Percentiles rank a stretch among this genome's conserved stretches.
Evolutionary conservation across 176 grass and related monocot genomes (phyloP).

Genomic region (Phoenix dactylifera): DNA sequence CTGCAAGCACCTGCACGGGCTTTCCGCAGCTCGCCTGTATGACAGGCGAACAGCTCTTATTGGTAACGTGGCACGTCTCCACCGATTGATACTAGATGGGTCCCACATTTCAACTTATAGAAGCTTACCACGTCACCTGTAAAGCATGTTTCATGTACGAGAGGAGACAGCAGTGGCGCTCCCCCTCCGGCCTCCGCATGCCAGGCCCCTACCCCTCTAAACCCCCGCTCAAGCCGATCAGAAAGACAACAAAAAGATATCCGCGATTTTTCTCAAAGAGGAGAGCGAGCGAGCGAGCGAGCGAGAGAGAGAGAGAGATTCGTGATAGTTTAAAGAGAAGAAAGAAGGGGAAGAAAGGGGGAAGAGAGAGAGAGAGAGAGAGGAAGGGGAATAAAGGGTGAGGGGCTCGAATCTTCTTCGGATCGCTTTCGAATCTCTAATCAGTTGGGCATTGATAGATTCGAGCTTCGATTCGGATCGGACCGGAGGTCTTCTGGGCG

Average conservation of each 20-base stretch:
- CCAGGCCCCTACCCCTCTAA: no score
- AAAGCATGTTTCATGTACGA: no score
- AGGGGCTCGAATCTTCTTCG: slow-evolving; percentile 22
- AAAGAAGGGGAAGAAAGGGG: not conserved
- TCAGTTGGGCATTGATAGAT: not conserved
- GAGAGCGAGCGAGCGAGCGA: slow-evolving; percentile 10
- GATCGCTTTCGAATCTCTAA: slow-evolving; percentile 17
- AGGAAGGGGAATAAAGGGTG: slow-evolving; percentile 10
- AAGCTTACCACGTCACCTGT: no score
- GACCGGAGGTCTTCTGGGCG: slow-evolving; percentile 5
- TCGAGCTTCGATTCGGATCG: not conserved
- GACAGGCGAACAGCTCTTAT: no score
- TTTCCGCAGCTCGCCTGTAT: no score
- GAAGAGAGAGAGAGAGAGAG: slow-evolving; percentile 4
- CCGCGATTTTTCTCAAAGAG: not conserved
- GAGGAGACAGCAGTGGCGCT: no score
- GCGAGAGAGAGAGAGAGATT: slow-evolving; percentile 10
- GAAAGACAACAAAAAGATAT: no score
- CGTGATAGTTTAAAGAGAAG: not conserved
- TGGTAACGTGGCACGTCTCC: no score
- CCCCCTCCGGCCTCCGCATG: no score
- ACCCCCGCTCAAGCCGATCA: no score
- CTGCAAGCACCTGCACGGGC: no score
- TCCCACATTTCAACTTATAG: not conserved
- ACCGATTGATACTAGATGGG: not conserved